Percentiles rank a stretch among this genome's conserved stretches.
phyloP scores from a whole-genome alignment of 164 flowering plant species.

The Piper longum region DNA sequence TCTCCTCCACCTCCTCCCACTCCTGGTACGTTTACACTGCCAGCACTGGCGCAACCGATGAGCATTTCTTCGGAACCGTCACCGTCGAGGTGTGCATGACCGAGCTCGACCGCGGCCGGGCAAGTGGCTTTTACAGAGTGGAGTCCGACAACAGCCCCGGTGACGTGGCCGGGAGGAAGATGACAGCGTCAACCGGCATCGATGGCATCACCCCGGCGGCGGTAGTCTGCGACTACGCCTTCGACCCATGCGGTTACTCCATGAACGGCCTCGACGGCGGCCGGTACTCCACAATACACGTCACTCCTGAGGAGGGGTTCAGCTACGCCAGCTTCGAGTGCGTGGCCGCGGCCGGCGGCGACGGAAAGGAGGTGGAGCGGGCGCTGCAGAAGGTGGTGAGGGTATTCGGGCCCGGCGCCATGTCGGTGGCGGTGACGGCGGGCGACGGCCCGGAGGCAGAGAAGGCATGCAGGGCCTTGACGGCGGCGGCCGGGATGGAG shows the following conservation, averaged over 20 bases:
- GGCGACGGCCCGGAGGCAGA: slow-evolving; percentile 10
- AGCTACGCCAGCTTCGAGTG: slow-evolving; percentile 94
- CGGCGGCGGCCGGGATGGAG: slow-evolving; percentile 44
- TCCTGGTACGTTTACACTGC: slow-evolving; percentile 89
- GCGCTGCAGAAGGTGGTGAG: slow-evolving; percentile 42
- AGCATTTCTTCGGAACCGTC: not conserved
- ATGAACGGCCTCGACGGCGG: slow-evolving; percentile 70
- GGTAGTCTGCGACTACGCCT: slow-evolving; percentile 62
- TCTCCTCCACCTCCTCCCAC: slow-evolving; percentile 44
- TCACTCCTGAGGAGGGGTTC: slow-evolving; percentile 91
- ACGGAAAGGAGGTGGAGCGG: slow-evolving; percentile 18
- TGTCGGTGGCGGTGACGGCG: slow-evolving; percentile 48
- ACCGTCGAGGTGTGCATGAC: slow-evolving; percentile 97
- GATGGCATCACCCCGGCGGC: slow-evolving; percentile 32
- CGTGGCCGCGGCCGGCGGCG: slow-evolving; percentile 31
- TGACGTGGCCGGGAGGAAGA: slow-evolving; percentile 51
- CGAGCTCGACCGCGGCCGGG: slow-evolving; percentile 42
- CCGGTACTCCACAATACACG: slow-evolving; percentile 80
- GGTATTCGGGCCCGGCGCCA: slow-evolving; percentile 59
- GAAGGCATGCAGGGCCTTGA: slow-evolving; percentile 17
- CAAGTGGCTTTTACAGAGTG: slow-evolving; percentile 40
- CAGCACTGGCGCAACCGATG: slow-evolving; percentile 9
- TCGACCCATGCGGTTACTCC: slow-evolving; percentile 97
- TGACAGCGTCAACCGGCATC: slow-evolving; percentile 74
- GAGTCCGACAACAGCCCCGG: slow-evolving; percentile 28